phyloP scores from a whole-genome alignment of 345 rosid genomes.

The Eutrema heterophyllum region DNA sequence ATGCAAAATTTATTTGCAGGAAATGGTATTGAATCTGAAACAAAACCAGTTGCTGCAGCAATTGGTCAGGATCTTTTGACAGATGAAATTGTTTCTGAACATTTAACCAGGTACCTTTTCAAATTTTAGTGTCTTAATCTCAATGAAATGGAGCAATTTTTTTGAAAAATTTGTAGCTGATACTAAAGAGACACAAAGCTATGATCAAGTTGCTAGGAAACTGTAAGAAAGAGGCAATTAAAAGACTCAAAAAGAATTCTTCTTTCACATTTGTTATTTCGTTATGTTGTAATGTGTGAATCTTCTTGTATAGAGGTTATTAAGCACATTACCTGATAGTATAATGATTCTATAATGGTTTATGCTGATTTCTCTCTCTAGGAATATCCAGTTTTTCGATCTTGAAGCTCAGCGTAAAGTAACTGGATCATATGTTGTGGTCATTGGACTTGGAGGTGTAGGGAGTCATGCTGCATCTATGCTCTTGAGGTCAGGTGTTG shows the following conservation, averaged over 20 bases:
- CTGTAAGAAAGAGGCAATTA: too few relatives aligned
- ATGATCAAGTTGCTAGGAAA: neutral
- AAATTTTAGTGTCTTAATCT: neutral
- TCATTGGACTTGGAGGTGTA: constrained; percentile 98
- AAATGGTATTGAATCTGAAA: constrained; percentile 30
- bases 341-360: neutral
- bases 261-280: neutral
- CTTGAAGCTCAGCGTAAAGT: constrained; percentile 68
- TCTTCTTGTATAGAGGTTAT: neutral
- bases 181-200: too few relatives aligned
- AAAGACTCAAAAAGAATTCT: neutral
- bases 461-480: constrained; percentile 97
- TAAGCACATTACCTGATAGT: neutral
- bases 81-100: constrained; percentile 94
- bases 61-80: constrained; percentile 42
- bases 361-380: neutral
- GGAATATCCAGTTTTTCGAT: constrained; percentile 97
- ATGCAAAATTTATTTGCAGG: too few relatives aligned
- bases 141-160: neutral
- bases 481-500: constrained; percentile 96
- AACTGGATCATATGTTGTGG: constrained; percentile 78
- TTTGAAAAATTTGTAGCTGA: neutral
- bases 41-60: neutral
- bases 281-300: constrained; percentile 5
- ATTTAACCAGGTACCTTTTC: constrained; percentile 66